phyloP scores from a whole-genome alignment of 176 grass and related monocot genomes.

The sorghum (Sorghum bicolor) region DNA sequence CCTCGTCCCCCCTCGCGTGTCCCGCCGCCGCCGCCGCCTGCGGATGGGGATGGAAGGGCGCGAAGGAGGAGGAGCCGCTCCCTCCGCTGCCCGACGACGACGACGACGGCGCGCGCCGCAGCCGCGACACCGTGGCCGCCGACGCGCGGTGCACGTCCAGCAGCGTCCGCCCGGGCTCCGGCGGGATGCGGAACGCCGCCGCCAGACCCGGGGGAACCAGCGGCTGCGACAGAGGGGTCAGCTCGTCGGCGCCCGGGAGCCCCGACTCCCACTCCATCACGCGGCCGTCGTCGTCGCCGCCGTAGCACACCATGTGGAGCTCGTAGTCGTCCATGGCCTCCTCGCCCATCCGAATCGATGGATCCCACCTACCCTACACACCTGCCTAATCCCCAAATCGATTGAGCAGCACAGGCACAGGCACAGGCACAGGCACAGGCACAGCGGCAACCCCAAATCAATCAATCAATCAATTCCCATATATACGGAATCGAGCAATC shows the following conservation, averaged over 20 bases:
- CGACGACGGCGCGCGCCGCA: conserved; percentile 29
- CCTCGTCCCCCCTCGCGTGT: conserved; percentile 15
- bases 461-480: too few species aligned
- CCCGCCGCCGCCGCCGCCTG: background rate
- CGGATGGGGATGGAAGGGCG: background rate
- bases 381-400: background rate
- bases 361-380: background rate
- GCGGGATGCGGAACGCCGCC: conserved; percentile 74
- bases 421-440: too few species aligned
- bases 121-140: conserved; percentile 52
- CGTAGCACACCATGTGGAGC: background rate
- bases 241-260: conserved; percentile 52
- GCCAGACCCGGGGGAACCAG: conserved; percentile 66
- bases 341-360: background rate
- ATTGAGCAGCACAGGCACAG: background rate
- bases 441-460: too few species aligned
- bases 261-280: conserved; percentile 80
- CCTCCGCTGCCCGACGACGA: background rate
- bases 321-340: background rate
- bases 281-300: conserved; percentile 12
- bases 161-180: conserved; percentile 55
- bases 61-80: background rate
- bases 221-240: conserved; percentile 67
- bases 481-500: too few species aligned
- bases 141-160: conserved; percentile 78